Conservation (phyloP, 768 basidiomycete species). For the Amanita exitialis region DNA sequence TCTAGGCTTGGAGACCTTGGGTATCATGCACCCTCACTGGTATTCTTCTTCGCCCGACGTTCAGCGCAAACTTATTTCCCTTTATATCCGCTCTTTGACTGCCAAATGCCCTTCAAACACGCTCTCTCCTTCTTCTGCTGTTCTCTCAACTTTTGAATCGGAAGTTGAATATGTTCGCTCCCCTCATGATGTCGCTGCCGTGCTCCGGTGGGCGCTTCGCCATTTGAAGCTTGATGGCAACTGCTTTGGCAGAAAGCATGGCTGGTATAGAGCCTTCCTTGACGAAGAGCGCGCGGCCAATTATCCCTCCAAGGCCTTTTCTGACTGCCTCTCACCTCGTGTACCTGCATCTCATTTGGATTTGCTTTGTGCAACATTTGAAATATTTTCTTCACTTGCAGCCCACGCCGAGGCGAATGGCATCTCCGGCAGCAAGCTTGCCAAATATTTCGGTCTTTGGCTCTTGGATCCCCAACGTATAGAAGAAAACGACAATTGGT, state of each 20-base stretch:
- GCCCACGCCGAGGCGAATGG: constrained; percentile 64
- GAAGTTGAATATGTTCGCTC: constrained; percentile 58
- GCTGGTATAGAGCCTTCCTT: constrained; percentile 62
- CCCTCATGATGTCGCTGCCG: constrained; percentile 70
- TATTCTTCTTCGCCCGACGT: constrained; percentile 59
- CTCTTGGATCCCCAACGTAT: constrained; percentile 41
- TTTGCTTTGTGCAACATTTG: constrained; percentile 46
- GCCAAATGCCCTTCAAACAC: constrained; percentile 33
- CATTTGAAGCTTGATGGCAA: constrained; percentile 55
- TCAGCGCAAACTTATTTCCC: constrained; percentile 62
- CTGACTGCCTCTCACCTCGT: constrained; percentile 47
- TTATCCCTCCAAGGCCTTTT: constrained; percentile 59
- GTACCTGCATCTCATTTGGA: constrained; percentile 50
- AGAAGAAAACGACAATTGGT: constrained; percentile 47
- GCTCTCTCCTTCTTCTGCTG: constrained; percentile 38
- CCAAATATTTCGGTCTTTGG: constrained; percentile 69
- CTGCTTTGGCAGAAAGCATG: constrained; percentile 50
- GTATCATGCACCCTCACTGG: constrained; percentile 84
- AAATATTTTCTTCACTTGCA: constrained; percentile 60
- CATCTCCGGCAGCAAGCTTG: constrained; percentile 69
- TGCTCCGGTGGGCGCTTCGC: constrained; percentile 73
- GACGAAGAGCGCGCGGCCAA: constrained; percentile 45
- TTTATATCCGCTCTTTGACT: constrained; percentile 59
- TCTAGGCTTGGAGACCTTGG: constrained; percentile 70
- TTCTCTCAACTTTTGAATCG: constrained; percentile 45